Conservation (phyloP, 176 grass and related monocot species). For the Sorghum bicolor region DNA sequence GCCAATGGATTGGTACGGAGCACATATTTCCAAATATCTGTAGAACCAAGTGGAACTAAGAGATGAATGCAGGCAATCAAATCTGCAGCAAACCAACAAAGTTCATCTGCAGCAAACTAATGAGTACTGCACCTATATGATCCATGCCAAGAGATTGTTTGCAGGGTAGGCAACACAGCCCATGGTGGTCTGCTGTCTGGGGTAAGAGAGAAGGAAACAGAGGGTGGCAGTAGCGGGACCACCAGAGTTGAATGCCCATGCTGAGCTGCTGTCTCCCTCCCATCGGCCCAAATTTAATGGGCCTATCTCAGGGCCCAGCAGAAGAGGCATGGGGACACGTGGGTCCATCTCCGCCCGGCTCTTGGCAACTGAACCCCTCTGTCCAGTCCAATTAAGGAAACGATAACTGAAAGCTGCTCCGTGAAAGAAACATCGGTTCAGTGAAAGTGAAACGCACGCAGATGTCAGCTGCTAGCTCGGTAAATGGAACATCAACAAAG, state of each 20-base stretch:
- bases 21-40: not conserved
- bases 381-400: slow-evolving; percentile 21
- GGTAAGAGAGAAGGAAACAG: not conserved
- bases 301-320: slow-evolving; percentile 26
- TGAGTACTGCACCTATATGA: too few relatives aligned
- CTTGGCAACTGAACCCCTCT: slow-evolving; percentile 18
- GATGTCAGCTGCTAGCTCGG: not conserved
- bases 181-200: slow-evolving; percentile 12
- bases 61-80: slow-evolving; percentile 17
- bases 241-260: slow-evolving; percentile 26
- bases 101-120: too few relatives aligned
- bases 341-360: slow-evolving; percentile 3
- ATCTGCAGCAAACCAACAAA: slow-evolving; percentile 31
- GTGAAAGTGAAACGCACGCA: slow-evolving; percentile 5
- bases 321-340: slow-evolving; percentile 22
- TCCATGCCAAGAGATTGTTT: slow-evolving; percentile 28
- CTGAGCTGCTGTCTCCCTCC: slow-evolving; percentile 22
- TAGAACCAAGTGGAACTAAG: slow-evolving; percentile 17
- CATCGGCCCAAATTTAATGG: slow-evolving; percentile 39
- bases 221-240: slow-evolving; percentile 5
- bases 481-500: not conserved
- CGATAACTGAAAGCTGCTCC: slow-evolving; percentile 30
- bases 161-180: slow-evolving; percentile 20
- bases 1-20: not conserved
- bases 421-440: slow-evolving; percentile 21